Conservation (phyloP, 352 stramenopile species). For the Globisporangium sylvaticum region DNA sequence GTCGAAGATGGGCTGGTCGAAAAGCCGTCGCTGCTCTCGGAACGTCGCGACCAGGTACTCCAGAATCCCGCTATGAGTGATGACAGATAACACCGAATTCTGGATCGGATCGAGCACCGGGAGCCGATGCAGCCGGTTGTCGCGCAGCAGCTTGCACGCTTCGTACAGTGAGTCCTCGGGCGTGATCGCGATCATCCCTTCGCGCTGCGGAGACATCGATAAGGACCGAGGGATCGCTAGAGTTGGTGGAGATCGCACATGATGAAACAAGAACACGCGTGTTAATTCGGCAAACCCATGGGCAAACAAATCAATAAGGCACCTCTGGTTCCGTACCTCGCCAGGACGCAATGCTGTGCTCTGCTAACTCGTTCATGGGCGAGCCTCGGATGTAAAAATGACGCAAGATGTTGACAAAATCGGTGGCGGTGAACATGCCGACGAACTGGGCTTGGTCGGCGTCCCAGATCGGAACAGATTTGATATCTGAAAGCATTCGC, state of each 20-base stretch:
- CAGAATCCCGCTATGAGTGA: constrained; percentile 93
- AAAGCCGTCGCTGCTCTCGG: constrained; percentile 94
- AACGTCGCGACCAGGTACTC: constrained; percentile 96
- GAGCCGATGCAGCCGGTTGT: constrained; percentile 90
- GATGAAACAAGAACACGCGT: background rate
- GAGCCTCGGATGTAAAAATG: constrained; percentile 91
- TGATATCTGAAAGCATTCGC: constrained; percentile 86
- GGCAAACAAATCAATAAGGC: background rate
- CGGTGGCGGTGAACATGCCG: constrained; percentile 95
- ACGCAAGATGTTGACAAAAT: constrained; percentile 98
- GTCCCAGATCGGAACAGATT: constrained; percentile 97
- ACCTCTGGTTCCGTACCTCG: constrained; percentile 35
- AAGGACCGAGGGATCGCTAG: constrained; percentile 84
- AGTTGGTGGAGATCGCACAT: background rate
- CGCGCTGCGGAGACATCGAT: constrained; percentile 58
- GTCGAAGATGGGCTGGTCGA: constrained; percentile 96
- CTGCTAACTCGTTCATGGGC: constrained; percentile 84
- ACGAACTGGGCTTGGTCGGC: constrained; percentile 93
- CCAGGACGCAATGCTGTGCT: constrained; percentile 86
- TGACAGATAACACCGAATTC: constrained; percentile 91
- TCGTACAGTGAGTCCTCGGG: constrained; percentile 89
- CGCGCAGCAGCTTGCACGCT: constrained; percentile 85
- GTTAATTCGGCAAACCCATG: background rate
- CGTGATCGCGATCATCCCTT: constrained; percentile 79
- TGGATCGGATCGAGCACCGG: constrained; percentile 92